phyloP scores from a whole-genome alignment of 2,329 filamentous ascomycete genomes.

The Calonectria fujianensis region DNA sequence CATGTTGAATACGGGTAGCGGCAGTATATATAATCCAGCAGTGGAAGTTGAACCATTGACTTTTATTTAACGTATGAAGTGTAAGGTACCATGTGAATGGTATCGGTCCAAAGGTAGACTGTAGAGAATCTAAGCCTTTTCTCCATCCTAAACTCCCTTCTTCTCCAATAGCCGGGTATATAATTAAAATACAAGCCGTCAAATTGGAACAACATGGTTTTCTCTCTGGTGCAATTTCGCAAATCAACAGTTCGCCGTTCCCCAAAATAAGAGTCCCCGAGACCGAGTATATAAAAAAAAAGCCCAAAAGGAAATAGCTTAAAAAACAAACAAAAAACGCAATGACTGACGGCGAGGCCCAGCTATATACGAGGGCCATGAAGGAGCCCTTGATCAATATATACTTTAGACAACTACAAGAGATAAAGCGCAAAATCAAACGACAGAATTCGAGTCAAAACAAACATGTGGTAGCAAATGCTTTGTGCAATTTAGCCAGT shows the following conservation, averaged over 20 bases:
- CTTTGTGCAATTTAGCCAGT: constrained; percentile 19
- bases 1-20: neutral
- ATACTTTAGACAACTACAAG: constrained; percentile 17
- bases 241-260: constrained; percentile 22
- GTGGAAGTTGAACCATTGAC: neutral
- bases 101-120: constrained; percentile 8
- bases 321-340: constrained; percentile 10
- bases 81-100: constrained; percentile 1
- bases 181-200: constrained; percentile 22
- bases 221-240: constrained; percentile 18
- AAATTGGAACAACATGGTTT: neutral
- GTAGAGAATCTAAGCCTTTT: constrained; percentile 15
- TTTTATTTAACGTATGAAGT: constrained; percentile 2
- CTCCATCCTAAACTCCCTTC: neutral
- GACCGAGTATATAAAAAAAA: neutral
- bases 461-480: neutral
- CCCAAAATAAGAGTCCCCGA: neutral
- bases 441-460: neutral
- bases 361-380: constrained; percentile 3
- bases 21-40: neutral
- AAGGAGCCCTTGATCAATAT: constrained; percentile 1
- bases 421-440: neutral
- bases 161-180: constrained; percentile 20
- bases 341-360: neutral
- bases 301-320: neutral